These are phyloP conservation scores for Sarcocystis neurona DNA, from an alignment of 169 alveolate genomes.

Conservation along the genomic window DNA sequence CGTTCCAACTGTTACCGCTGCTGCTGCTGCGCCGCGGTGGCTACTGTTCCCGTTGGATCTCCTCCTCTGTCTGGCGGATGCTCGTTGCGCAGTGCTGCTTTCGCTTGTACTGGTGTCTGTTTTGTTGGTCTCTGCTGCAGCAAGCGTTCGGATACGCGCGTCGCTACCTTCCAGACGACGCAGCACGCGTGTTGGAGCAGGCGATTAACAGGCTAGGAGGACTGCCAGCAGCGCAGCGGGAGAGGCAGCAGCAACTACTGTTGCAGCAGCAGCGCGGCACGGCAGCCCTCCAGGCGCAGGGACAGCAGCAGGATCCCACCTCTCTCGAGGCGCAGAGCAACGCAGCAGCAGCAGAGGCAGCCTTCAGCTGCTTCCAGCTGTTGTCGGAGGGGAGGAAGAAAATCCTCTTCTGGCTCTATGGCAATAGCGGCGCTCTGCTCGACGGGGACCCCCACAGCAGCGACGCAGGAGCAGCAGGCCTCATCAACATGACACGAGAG, in stretches of 20 bases:
- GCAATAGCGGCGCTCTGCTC: background rate
- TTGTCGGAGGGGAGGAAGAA: slow-evolving; percentile 51
- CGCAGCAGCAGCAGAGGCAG: slow-evolving; percentile 33
- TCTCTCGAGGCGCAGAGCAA: too few species aligned
- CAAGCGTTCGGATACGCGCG: slow-evolving; percentile 64
- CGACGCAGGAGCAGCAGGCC: slow-evolving; percentile 30
- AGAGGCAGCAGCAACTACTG: background rate
- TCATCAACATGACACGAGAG: slow-evolving; percentile 60
- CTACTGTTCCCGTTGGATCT: too few species aligned
- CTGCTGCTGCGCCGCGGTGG: too few species aligned
- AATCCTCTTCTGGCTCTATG: slow-evolving; percentile 47
- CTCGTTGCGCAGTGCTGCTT: background rate
- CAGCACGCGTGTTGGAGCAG: slow-evolving; percentile 7
- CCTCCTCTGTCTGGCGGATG: too few species aligned
- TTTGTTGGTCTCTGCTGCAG: slow-evolving; percentile 30
- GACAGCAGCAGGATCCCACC: slow-evolving; percentile 49
- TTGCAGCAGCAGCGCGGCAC: too few species aligned
- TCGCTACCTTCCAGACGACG: slow-evolving; percentile 40
- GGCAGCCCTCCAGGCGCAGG: slow-evolving; percentile 40
- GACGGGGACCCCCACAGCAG: too few species aligned
- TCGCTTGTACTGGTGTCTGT: background rate
- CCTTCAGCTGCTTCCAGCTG: slow-evolving; percentile 34
- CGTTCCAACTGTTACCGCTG: too few species aligned
- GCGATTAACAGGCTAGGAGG: background rate
- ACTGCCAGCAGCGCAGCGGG: too few species aligned